A percentile compares a stretch with the other conserved stretches of the same genome.
Conservation (phyloP, 441 rosid species). For the Populus hybrid region DNA sequence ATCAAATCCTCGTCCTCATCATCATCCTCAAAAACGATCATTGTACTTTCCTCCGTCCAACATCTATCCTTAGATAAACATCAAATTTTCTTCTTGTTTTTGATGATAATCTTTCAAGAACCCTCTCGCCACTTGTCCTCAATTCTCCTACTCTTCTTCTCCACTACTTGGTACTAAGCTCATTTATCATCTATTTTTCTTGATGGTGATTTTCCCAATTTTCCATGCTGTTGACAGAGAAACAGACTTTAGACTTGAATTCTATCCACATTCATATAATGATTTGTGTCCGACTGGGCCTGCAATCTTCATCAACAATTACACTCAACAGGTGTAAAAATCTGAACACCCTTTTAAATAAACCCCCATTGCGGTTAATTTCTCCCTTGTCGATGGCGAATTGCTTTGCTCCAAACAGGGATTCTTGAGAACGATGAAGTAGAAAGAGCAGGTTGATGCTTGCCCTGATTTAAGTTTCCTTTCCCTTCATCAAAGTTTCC, state of each 20-base stretch:
- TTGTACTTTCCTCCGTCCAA: constrained; percentile 15
- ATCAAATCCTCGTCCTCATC: constrained; percentile 33
- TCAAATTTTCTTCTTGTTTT: constrained; percentile 39
- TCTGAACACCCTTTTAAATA: constrained; percentile 58
- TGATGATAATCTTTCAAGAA: constrained; percentile 43
- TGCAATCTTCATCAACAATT: constrained; percentile 53
- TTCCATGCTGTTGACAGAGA: constrained; percentile 44
- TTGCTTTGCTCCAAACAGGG: constrained; percentile 15
- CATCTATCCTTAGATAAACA: constrained; percentile 10
- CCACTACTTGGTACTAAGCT: constrained; percentile 23
- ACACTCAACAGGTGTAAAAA: constrained; percentile 72
- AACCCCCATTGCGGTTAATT: constrained; percentile 47
- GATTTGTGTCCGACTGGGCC: constrained; percentile 53
- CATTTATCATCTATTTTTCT: constrained; percentile 42
- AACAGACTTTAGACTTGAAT: constrained; percentile 33
- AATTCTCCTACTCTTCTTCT: constrained; percentile 41
- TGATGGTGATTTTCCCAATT: constrained; percentile 43
- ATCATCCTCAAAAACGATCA: constrained; percentile 21
- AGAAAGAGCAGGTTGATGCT: too few species aligned
- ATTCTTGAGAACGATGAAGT: too few species aligned
- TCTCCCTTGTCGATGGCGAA: constrained; percentile 46
- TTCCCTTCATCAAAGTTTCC: constrained; percentile 9
- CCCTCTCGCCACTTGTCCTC: constrained; percentile 62
- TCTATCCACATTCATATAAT: constrained; percentile 26
- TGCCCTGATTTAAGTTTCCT: too few species aligned